Percentiles rank a stretch among this genome's conserved stretches.
Conservation (phyloP, 2,329 filamentous ascomycete genomes). For the Colletotrichum paranaense region DNA sequence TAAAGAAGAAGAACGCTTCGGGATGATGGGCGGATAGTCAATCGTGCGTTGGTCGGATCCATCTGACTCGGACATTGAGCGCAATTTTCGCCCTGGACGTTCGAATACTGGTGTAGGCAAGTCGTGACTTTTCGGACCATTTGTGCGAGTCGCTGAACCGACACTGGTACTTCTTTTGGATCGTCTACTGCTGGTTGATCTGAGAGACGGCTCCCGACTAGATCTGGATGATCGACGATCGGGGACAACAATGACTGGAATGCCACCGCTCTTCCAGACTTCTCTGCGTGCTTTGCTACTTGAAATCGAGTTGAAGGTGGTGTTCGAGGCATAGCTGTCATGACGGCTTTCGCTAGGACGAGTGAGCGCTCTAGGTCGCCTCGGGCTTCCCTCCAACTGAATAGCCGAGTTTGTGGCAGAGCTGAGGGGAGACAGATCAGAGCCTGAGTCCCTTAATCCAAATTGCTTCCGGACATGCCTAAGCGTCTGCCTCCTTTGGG, state of each 20-base stretch:
- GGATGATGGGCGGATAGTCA: constrained; percentile 69
- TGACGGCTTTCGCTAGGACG: constrained; percentile 46
- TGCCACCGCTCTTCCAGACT: constrained; percentile 68
- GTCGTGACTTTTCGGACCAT: constrained; percentile 55
- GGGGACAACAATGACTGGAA: constrained; percentile 73
- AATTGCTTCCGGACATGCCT: constrained; percentile 70
- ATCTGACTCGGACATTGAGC: constrained; percentile 60
- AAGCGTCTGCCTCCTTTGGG: constrained; percentile 63
- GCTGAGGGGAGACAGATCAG: constrained; percentile 53
- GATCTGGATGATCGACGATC: constrained; percentile 67
- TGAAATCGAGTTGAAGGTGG: constrained; percentile 60
- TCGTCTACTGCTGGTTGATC: constrained; percentile 70
- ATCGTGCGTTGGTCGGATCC: constrained; percentile 66
- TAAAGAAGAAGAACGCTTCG: constrained; percentile 68
- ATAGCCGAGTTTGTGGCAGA: constrained; percentile 54
- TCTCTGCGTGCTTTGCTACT: constrained; percentile 68
- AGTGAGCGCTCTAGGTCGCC: constrained; percentile 42
- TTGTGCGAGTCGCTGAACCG: constrained; percentile 57
- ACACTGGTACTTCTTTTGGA: constrained; percentile 66
- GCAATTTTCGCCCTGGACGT: constrained; percentile 51
- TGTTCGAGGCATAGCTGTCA: constrained; percentile 62
- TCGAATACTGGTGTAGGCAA: constrained; percentile 54
- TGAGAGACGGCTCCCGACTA: constrained; percentile 63
- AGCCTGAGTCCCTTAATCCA: constrained; percentile 59
- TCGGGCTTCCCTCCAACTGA: constrained; percentile 43